Evolutionary conservation across 768 basidiomycete genomes (phyloP).

Genomic region (Steccherinum ochraceum): DNA sequence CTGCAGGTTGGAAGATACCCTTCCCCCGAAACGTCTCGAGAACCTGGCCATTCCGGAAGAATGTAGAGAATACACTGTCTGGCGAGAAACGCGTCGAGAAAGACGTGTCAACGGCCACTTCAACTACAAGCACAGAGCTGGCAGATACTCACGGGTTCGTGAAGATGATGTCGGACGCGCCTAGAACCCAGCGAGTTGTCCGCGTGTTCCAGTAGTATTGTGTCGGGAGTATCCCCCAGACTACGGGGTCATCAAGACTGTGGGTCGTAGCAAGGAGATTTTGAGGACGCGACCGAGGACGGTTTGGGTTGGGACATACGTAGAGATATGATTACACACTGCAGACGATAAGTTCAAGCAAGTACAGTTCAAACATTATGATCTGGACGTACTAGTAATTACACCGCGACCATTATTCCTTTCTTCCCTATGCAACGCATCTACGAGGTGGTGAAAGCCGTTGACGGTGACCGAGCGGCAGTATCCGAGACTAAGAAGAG

Average conservation of each 20-base stretch:
- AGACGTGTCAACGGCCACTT: background rate
- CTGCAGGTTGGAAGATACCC: conserved; percentile 82
- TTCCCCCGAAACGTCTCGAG: conserved; percentile 89
- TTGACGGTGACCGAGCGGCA: conserved; percentile 61
- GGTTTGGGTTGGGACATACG: conserved; percentile 39
- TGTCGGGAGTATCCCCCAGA: conserved; percentile 82
- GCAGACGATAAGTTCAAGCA: conserved; percentile 4
- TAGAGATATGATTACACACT: conserved; percentile 95
- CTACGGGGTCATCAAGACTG: conserved; percentile 77
- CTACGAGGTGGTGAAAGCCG: conserved; percentile 58
- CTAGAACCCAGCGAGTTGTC: conserved; percentile 84
- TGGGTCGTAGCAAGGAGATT: background rate
- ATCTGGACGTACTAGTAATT: conserved; percentile 57
- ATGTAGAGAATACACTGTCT: conserved; percentile 67
- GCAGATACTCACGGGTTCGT: conserved; percentile 69
- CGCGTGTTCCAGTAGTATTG: conserved; percentile 50
- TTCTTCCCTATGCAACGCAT: conserved; percentile 48
- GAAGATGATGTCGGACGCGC: conserved; percentile 91
- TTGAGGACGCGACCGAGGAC: conserved; percentile 3
- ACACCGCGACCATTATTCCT: conserved; percentile 53
- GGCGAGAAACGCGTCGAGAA: conserved; percentile 7
- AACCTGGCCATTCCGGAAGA: conserved; percentile 87
- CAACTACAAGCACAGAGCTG: background rate
- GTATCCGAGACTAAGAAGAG: conserved; percentile 62
- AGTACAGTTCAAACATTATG: too few species aligned